Evolutionary conservation across 352 stramenopile genomes (phyloP), one percentile per base, ranked within the genome.

Genomic region (Phytopythium mirpurense): DNA sequence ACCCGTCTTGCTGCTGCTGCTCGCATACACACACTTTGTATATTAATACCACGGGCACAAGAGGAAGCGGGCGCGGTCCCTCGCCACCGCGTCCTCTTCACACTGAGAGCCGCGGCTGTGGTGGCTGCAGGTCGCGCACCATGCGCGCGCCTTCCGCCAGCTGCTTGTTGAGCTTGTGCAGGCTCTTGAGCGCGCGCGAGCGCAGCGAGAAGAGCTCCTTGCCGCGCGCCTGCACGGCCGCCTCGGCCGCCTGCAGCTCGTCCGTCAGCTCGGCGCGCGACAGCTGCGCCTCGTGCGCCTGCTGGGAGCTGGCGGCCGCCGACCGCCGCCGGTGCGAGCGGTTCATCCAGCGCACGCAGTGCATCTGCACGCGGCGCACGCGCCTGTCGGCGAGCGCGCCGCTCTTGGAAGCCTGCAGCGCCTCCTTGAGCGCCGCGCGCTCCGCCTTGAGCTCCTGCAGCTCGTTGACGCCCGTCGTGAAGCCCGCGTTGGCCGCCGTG

Each of bases 311-410:
- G 0, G 51, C 57, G 21, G 44, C 46, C 4, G 75, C 76, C 5
- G 67, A 55, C 35, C 68, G 70, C 27, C 78, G 67, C 37, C 78
- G 63, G 3, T 68, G 67, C 23, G 78, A 80, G 26, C 78, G 69
- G 44, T 89, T 89, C 60, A 89, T 77, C 71, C 72, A 87, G 3
- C 65, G 66, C 15, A 87, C 60, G 37, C 78, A 87, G 53, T 82
- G 79, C 78, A 89, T 84, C 42, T 86, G 74, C 48, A 77, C 54
- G 36, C 70, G 62, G 4, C 78, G 71, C 41, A 65, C 59, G 10
- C 69, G 44, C 51, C 86, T 89, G 31, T 86, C 70, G n/a, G 51
- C 68, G 34, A 86, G 60, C 27, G 60, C 56, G 12, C 66, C 70
- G 35, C 51, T 62, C 44, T 83, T 83, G 18, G 60, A 59, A 26